phyloP scores from a whole-genome alignment of 352 stramenopile species.

The Peronospora destructor region DNA sequence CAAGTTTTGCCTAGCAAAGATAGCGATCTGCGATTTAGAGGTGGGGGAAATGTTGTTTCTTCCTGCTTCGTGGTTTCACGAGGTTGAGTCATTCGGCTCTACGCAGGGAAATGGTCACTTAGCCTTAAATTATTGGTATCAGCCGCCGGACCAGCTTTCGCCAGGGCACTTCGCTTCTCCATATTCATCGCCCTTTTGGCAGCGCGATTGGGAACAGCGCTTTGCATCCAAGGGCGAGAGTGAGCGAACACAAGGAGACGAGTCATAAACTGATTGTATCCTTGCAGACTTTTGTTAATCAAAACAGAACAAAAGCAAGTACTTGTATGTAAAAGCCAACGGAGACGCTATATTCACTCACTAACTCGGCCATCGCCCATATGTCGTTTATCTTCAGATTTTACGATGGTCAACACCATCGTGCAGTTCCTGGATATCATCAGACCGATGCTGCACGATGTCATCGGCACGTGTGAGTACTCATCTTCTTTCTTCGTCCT shows the following conservation, averaged over 20 bases:
- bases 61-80: slow-evolving; percentile 96
- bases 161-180: slow-evolving; percentile 42
- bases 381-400: slow-evolving; percentile 16
- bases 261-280: neutral
- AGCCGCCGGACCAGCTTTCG: slow-evolving; percentile 61
- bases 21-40: slow-evolving; percentile 69
- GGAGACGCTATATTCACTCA: neutral
- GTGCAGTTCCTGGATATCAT: slow-evolving; percentile 18
- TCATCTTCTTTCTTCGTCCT: neutral
- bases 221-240: slow-evolving; percentile 16
- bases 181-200: slow-evolving; percentile 79
- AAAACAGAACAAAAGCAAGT: too few species aligned
- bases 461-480: slow-evolving; percentile 30
- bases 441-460: slow-evolving; percentile 49
- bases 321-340: too few species aligned
- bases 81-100: slow-evolving; percentile 86
- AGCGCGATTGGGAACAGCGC: slow-evolving; percentile 53
- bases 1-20: slow-evolving; percentile 46
- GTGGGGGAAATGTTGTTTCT: slow-evolving; percentile 95
- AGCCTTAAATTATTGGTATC: slow-evolving; percentile 88
- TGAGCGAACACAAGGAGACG: slow-evolving; percentile 1
- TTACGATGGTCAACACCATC: slow-evolving; percentile 53
- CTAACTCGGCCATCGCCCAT: neutral
- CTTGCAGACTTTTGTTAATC: too few species aligned
- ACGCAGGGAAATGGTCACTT: slow-evolving; percentile 52